Conservation (phyloP, 2,329 filamentous ascomycete species). For the Phoma sp. region DNA sequence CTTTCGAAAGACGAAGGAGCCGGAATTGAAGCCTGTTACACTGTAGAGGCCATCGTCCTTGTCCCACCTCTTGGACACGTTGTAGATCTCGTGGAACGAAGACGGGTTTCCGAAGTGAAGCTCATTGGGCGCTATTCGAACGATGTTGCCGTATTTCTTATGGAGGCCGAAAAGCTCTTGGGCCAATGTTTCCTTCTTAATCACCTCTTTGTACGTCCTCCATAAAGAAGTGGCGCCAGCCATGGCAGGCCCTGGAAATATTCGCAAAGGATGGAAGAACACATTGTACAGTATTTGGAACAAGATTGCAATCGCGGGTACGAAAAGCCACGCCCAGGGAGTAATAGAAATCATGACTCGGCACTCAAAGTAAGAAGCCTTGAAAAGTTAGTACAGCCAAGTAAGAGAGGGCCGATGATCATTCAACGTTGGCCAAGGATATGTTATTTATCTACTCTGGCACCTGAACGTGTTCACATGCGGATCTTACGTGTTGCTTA, state of each 20-base stretch:
- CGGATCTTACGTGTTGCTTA: no score
- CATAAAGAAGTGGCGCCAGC: conserved; percentile 34
- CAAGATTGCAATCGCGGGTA: background rate
- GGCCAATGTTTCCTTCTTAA: background rate
- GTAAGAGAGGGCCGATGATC: no score
- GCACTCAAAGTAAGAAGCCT: no score
- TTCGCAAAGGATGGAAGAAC: conserved; percentile 49
- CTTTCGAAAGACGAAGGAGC: background rate
- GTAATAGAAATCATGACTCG: no score
- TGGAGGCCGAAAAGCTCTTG: conserved; percentile 33
- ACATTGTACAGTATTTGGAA: conserved; percentile 38
- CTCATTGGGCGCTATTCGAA: conserved; percentile 49
- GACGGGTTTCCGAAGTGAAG: conserved; percentile 18
- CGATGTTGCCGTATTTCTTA: conserved; percentile 46
- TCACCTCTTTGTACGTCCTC: conserved; percentile 19
- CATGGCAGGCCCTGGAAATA: conserved; percentile 48
- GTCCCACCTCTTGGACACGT: background rate
- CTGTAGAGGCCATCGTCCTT: conserved; percentile 3
- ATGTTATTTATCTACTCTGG: no score
- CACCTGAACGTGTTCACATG: no score
- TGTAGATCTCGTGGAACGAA: conserved; percentile 2
- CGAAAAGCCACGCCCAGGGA: background rate
- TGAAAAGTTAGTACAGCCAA: no score
- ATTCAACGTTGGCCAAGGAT: no score
- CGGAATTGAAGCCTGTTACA: conserved; percentile 1